Conservation (phyloP, 2,329 filamentous ascomycete genomes). For the Beauveria rudraprayagi region DNA sequence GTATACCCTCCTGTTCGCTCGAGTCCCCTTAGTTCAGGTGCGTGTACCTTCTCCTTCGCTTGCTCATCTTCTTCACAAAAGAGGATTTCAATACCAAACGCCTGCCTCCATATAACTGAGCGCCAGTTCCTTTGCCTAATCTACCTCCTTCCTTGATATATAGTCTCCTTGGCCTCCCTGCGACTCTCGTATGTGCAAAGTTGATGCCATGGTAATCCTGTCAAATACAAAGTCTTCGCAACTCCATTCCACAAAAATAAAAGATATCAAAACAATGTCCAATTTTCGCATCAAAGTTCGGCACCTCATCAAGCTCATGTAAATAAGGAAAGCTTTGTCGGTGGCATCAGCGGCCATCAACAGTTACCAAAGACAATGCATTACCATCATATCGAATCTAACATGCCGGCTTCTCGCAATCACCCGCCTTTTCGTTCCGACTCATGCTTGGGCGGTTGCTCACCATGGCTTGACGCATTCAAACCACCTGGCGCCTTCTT, state of each 20-base stretch:
- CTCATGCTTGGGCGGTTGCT: constrained; percentile 49
- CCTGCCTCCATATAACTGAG: constrained; percentile 8
- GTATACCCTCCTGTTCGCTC: not conserved
- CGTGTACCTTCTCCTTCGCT: not conserved
- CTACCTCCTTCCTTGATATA: not conserved
- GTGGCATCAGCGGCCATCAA: not conserved
- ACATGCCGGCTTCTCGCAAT: constrained; percentile 15
- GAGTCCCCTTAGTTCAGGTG: not conserved
- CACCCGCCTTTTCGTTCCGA: constrained; percentile 57
- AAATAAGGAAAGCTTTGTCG: not conserved
- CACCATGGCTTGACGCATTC: constrained; percentile 31
- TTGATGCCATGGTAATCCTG: constrained; percentile 6
- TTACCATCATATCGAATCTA: not conserved
- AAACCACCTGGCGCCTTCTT: constrained; percentile 37
- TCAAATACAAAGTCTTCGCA: constrained; percentile 9
- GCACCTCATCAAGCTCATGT: constrained; percentile 1
- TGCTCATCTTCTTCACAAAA: not conserved
- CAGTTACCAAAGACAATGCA: not conserved
- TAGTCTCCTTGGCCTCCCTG: not conserved
- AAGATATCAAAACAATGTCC: constrained; percentile 11
- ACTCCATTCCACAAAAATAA: constrained; percentile 8
- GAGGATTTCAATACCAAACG: constrained; percentile 6
- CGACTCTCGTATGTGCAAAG: constrained; percentile 2
- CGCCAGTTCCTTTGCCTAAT: constrained; percentile 6
- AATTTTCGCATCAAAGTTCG: constrained; percentile 2